Conservation (phyloP, 2,329 filamentous ascomycete genomes). For the Seiridium unicorne region DNA sequence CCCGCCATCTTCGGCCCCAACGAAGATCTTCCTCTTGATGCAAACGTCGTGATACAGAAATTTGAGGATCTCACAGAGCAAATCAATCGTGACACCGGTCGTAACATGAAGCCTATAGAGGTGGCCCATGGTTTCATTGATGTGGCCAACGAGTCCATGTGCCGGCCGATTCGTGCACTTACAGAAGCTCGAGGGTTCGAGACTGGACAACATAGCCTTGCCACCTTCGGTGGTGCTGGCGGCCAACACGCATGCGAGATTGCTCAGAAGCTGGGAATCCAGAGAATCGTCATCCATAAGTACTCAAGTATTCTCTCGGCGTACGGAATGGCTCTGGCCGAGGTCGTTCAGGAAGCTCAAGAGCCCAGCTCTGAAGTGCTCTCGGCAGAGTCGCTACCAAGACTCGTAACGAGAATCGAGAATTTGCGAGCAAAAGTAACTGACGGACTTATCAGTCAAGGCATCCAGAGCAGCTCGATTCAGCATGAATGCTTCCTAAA, state of each 20-base stretch:
- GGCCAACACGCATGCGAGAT: slow-evolving; percentile 55
- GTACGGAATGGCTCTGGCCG: slow-evolving; percentile 38
- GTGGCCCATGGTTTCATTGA: slow-evolving; percentile 69
- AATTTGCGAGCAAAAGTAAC: slow-evolving; percentile 28
- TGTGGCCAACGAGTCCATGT: slow-evolving; percentile 75
- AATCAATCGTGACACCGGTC: slow-evolving; percentile 33
- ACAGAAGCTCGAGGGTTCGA: slow-evolving; percentile 51
- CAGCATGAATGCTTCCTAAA: slow-evolving; percentile 40
- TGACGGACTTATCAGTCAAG: slow-evolving; percentile 37
- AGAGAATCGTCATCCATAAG: slow-evolving; percentile 36
- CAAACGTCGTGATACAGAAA: slow-evolving; percentile 34
- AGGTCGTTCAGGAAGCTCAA: slow-evolving; percentile 34
- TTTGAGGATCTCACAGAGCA: slow-evolving; percentile 37
- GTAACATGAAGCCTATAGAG: slow-evolving; percentile 26
- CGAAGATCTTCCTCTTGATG: slow-evolving; percentile 53
- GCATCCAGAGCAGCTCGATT: slow-evolving; percentile 37
- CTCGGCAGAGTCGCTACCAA: slow-evolving; percentile 2
- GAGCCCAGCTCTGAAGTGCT: slow-evolving; percentile 28
- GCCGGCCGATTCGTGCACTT: slow-evolving; percentile 63
- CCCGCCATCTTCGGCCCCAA: slow-evolving; percentile 71
- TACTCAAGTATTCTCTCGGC: slow-evolving; percentile 31
- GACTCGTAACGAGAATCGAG: slow-evolving; percentile 24
- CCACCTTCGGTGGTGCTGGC: slow-evolving; percentile 65
- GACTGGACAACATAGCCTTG: slow-evolving; percentile 26
- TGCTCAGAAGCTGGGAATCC: slow-evolving; percentile 36